A percentile compares a stretch with the other conserved stretches of the same genome.
phyloP scores from a whole-genome alignment of 192 early-diverging fungal species.

The Phlyctochytrium arcticum region DNA sequence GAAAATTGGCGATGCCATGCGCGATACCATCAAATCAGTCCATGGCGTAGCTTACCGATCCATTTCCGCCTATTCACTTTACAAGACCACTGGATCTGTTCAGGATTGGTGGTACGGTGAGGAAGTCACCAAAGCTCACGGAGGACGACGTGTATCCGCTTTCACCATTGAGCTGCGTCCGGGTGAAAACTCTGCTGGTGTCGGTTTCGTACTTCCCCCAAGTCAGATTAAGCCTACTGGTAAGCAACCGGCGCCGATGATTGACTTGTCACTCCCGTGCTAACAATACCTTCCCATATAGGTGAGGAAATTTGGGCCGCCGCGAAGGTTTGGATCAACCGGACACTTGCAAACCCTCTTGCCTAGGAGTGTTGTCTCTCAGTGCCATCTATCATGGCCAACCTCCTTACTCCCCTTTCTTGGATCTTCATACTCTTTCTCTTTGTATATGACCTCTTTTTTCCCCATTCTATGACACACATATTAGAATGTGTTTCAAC shows the following conservation, averaged over 20 bases:
- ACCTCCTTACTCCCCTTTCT: too few relatives aligned
- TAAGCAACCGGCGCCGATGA: too few relatives aligned
- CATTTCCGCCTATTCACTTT: slow-evolving; percentile 47
- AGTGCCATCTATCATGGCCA: too few relatives aligned
- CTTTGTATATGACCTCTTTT: too few relatives aligned
- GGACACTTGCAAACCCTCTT: too few relatives aligned
- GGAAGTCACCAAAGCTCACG: slow-evolving; percentile 24
- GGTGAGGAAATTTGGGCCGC: slow-evolving; percentile 32
- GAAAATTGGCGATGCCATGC: slow-evolving; percentile 38
- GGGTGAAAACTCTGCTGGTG: not conserved
- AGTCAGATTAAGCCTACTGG: slow-evolving; percentile 54
- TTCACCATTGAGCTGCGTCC: slow-evolving; percentile 59
- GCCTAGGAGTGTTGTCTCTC: too few relatives aligned
- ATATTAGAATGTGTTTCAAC: too few relatives aligned
- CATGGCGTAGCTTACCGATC: slow-evolving; percentile 47
- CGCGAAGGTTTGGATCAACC: too few relatives aligned
- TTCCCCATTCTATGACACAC: too few relatives aligned
- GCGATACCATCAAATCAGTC: slow-evolving; percentile 27
- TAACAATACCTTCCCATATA: too few relatives aligned
- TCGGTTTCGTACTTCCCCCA: slow-evolving; percentile 55
- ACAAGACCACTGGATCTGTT: slow-evolving; percentile 49
- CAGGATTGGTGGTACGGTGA: slow-evolving; percentile 55
- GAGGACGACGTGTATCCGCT: slow-evolving; percentile 39
- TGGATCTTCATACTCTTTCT: too few relatives aligned
- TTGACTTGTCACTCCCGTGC: too few relatives aligned